Base-by-base conservation (phyloP, 2,329 filamentous ascomycete species). In the Aspergillus arachidicola region DNA sequence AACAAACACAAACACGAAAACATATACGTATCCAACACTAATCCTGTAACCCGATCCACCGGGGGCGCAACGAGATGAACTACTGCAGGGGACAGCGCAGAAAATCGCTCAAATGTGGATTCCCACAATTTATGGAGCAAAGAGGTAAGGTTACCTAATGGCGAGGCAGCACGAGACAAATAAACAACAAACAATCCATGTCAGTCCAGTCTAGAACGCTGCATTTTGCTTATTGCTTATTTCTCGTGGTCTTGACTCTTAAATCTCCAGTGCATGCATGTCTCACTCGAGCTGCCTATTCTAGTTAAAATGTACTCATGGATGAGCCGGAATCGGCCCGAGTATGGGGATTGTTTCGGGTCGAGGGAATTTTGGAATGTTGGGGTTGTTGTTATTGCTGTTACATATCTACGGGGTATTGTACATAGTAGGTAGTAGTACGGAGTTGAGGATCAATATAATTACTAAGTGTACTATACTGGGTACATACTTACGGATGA, bases 61-160 rank as follows among this genome's bases (percentile, higher is more conserved):
- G 2, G 4, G 43, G 21, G 21, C 21, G 21, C 21, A 36, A 36
- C 16, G 21, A 38, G n/a, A 55, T 36, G 51, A 55, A 38, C 51
- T 55, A 55, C 32, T 55, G 32, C n/a, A 38, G 51, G 32, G 51
- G 34, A 55, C n/a, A 55, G 32, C 26, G 11, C 32, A 55, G 51
- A 55, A 55, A 55, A 55, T 55, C 51, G 51, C 51, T 55, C 51
- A 55, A 55, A 21, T 55, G 51, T 55, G 51, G 51, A 55, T 38
- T 48, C 21, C 12, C 21, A 7, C 10, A 19, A 50, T 10, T 16
- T 34, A 34, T 51, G 48, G 28, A 51, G 19, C 14, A 26, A 32
- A 32, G 43, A 46, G 43, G 23, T 48, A 21, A 21, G 7, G 19
- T 43, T 55, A 55, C 51, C 30, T 55, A 55, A 55, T 55, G 28